Percentiles rank a stretch among this genome's conserved stretches.
These are phyloP conservation scores for Fusarium proliferatum DNA, from an alignment of 2,329 filamentous ascomycete genomes.

Conservation along the genomic window DNA sequence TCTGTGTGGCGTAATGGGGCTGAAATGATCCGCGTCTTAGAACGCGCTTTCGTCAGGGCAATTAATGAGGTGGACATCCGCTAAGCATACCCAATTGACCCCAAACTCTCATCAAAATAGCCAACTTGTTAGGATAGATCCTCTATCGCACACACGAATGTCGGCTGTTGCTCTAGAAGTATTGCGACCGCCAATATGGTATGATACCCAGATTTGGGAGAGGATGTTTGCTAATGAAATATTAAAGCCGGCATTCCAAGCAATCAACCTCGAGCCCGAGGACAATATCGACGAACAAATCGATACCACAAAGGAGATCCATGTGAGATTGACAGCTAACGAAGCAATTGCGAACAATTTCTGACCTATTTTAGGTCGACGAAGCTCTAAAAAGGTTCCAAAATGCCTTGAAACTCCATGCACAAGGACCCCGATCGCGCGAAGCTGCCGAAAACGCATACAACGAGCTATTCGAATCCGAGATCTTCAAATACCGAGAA, in stretches of 20 bases:
- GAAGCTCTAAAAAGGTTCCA: conserved; percentile 97
- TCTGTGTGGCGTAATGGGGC: conserved; percentile 41
- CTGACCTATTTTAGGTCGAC: conserved; percentile 71
- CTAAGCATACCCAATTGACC: conserved; percentile 29
- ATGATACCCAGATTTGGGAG: neutral
- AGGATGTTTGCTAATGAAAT: conserved; percentile 23
- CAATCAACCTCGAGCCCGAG: conserved; percentile 94
- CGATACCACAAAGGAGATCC: conserved; percentile 94
- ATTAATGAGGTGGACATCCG: conserved; percentile 30
- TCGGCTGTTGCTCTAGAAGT: conserved; percentile 19
- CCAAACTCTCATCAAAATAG: conserved; percentile 18
- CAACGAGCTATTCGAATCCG: conserved; percentile 84
- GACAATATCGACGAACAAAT: conserved; percentile 90
- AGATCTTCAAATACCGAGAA: conserved; percentile 94
- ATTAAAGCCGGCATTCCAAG: conserved; percentile 76
- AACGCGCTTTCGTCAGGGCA: conserved; percentile 39
- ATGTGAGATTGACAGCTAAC: conserved; percentile 57
- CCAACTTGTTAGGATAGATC: conserved; percentile 1
- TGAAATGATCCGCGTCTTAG: conserved; percentile 39
- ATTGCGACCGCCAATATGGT: conserved; percentile 42
- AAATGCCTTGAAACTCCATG: conserved; percentile 87
- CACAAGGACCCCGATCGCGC: conserved; percentile 83
- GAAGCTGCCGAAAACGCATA: conserved; percentile 84
- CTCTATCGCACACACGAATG: conserved; percentile 34
- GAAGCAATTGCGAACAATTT: neutral